Base-by-base conservation (phyloP, 2,329 filamentous ascomycete species). In the Colletotrichum magnum region DNA sequence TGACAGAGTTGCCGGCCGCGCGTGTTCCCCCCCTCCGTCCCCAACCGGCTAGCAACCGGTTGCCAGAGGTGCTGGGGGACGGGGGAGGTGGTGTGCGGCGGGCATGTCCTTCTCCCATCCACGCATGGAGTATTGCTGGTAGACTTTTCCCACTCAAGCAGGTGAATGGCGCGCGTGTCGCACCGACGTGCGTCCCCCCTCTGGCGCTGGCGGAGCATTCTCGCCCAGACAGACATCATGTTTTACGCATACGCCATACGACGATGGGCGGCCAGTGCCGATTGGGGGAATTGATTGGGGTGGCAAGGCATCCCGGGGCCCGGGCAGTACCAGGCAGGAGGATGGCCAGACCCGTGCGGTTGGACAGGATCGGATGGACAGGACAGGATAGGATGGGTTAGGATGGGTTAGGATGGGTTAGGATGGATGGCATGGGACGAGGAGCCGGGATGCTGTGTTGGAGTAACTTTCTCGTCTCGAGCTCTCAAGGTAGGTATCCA, bases 161-260 rank as follows among this genome's bases (percentile, higher is more conserved):
- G 7, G 9, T 54, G 65, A 51, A 60, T 57, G 56, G 66, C 18
- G 66, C 51, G 56, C 43, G 50, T 54, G 59, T 66, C 48, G 56
- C 51, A 57, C 61, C 41, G 32, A 36, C 4, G 53, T 50, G 66
- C 66, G 58, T 59, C n/a, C 48, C n/a, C 24, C n/a, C 51, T 24
- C 45, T 48, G 18, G 59, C 52, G 45, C 21, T 36, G 18, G 45
- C 58, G 32, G 32, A 36, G 32, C 28, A n/a, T 32, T 36, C 43
- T 32, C 15, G 51, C 39, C 58, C 24, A 16, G 52, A 50, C 64
- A 51, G 32, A 36, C 32, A 36, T 10, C 7, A 36, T 52, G 36
- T 64, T 64, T 58, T 64, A 47, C 62, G 48, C 54, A 57, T 47
- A 45, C 32, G 48, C 32, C 56, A 48, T 57, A 52, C 24, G 43